phyloP scores from a whole-genome alignment of 2,329 filamentous ascomycete genomes.

The Aspergillus versicolor region DNA sequence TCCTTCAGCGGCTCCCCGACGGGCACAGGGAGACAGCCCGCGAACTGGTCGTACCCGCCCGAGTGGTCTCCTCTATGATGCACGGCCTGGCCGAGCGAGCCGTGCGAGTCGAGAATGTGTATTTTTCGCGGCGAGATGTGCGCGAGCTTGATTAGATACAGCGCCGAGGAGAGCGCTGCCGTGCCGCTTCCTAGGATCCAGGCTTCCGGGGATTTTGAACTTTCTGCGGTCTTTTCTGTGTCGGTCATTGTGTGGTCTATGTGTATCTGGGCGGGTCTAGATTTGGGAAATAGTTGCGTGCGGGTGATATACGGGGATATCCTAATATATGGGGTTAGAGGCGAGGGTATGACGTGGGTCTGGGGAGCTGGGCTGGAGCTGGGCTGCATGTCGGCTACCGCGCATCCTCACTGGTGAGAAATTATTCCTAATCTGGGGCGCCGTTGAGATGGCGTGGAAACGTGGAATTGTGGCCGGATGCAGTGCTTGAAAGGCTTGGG shows the following conservation, averaged over 20 bases:
- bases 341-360: neutral
- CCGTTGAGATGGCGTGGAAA: too few relatives aligned
- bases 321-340: neutral
- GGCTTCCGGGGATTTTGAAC: neutral
- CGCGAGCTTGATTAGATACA: neutral
- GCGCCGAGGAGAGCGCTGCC: conserved; percentile 4
- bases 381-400: neutral
- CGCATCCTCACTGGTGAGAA: neutral
- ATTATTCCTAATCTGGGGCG: too few relatives aligned
- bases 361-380: neutral
- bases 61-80: conserved; percentile 9
- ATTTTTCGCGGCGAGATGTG: neutral
- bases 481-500: too few relatives aligned
- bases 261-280: too few relatives aligned
- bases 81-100: neutral
- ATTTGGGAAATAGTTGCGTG: too few relatives aligned
- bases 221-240: neutral
- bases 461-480: too few relatives aligned
- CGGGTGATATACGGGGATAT: neutral
- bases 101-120: conserved; percentile 2
- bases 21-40: conserved; percentile 18
- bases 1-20: conserved; percentile 12
- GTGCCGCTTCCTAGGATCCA: conserved; percentile 9
- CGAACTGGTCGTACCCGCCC: conserved; percentile 20
- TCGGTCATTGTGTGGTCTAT: too few relatives aligned